phyloP scores from a whole-genome alignment of 2,329 filamentous ascomycete genomes.

The Cladosporium phlei region DNA sequence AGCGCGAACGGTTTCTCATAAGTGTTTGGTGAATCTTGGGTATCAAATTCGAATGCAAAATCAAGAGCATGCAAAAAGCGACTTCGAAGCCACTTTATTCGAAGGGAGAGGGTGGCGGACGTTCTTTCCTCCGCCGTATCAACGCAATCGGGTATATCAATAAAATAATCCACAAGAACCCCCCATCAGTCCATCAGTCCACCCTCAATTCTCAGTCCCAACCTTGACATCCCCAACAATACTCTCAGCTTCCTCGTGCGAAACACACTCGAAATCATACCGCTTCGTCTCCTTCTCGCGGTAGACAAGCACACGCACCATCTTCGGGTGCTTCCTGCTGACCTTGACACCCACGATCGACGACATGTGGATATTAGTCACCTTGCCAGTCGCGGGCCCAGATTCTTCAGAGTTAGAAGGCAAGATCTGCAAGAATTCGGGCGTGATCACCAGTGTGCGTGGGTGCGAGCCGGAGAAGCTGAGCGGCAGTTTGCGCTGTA shows the following conservation, averaged over 20 bases:
- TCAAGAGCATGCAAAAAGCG: no score
- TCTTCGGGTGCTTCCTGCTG: slow-evolving; percentile 70
- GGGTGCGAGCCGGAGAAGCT: slow-evolving; percentile 72
- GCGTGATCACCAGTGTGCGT: slow-evolving; percentile 72
- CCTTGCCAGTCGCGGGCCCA: slow-evolving; percentile 51
- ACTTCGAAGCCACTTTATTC: no score
- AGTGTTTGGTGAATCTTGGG: no score
- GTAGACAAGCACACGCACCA: slow-evolving; percentile 75
- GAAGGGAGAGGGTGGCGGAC: no score
- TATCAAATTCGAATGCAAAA: no score
- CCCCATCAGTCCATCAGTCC: background rate
- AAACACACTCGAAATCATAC: slow-evolving; percentile 80
- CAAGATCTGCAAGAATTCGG: slow-evolving; percentile 83
- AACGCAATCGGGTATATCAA: slow-evolving; percentile 4
- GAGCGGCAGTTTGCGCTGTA: slow-evolving; percentile 79
- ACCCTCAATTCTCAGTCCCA: slow-evolving; percentile 38
- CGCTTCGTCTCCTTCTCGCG: slow-evolving; percentile 71
- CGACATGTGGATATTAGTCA: slow-evolving; percentile 75
- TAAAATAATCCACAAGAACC: background rate
- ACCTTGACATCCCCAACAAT: slow-evolving; percentile 75
- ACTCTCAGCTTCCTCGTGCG: slow-evolving; percentile 66
- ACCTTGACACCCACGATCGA: slow-evolving; percentile 80
- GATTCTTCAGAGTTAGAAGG: slow-evolving; percentile 44
- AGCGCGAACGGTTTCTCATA: no score
- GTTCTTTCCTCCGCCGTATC: no score